These are phyloP conservation scores for Lichina pygmaea DNA, from an alignment of 495 filamentous ascomycete species.

Conservation along the genomic window DNA sequence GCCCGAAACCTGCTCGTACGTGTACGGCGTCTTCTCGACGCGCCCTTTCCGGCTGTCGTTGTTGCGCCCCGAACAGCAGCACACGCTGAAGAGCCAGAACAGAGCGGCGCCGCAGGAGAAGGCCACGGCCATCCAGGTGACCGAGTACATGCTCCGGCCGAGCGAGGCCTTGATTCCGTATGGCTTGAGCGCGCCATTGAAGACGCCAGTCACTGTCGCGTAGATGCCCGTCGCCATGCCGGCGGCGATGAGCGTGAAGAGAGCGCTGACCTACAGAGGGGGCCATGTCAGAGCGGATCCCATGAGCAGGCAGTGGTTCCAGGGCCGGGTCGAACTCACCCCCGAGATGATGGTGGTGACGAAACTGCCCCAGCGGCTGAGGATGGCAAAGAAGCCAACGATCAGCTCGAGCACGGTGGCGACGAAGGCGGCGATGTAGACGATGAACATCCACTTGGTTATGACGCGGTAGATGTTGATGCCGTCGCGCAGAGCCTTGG, in stretches of 20 bases:
- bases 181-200: neutral
- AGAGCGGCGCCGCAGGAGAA: slow-evolving; percentile 1
- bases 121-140: slow-evolving; percentile 7
- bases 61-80: slow-evolving; percentile 2
- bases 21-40: slow-evolving; percentile 24
- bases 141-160: slow-evolving; percentile 1
- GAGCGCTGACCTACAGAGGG: slow-evolving; percentile 3
- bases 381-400: slow-evolving; percentile 41
- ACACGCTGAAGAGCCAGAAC: slow-evolving; percentile 4
- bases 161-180: slow-evolving; percentile 1
- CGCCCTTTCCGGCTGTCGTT: slow-evolving; percentile 13
- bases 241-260: slow-evolving; percentile 10
- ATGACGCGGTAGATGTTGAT: slow-evolving; percentile 45
- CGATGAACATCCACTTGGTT: slow-evolving; percentile 55
- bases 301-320: too few species aligned
- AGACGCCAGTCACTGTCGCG: neutral
- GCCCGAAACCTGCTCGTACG: slow-evolving; percentile 20
- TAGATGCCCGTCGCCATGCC: slow-evolving; percentile 7
- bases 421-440: slow-evolving; percentile 40
- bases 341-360: slow-evolving; percentile 50
- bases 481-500: slow-evolving; percentile 31
- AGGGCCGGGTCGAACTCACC: slow-evolving; percentile 11
- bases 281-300: too few species aligned
- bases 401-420: slow-evolving; percentile 40
- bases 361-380: slow-evolving; percentile 41